Evolutionary conservation across 805 yeast species (phyloP), one percentile per base, ranked within the genome.

Genomic region (Candida morakotiae): DNA sequence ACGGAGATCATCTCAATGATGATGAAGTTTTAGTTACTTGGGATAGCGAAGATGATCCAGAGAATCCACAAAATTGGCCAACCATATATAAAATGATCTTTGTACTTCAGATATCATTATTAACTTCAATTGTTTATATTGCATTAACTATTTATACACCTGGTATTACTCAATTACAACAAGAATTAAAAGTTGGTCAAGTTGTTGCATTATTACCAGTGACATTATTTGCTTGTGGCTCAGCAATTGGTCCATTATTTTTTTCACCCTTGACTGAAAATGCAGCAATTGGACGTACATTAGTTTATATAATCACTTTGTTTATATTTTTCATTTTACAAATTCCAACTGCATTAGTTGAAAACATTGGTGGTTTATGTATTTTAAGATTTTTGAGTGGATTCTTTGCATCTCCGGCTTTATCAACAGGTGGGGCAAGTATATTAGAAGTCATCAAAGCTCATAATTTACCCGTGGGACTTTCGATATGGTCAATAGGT

Each of bases 191-290:
- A n/a, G 66, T 73, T 5, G 58, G 70, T 10, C 55, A 56, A 24
- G 69, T 65, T 4, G 63, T 64, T 4, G 76, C 78, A 0, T 58
- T 70, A 1, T 57, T 80, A 25, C 78, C 80, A 2, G 60, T 80
- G 46, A 60, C 81, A 1, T 43, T 77, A 28, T 79, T 71, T 43
- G 79, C 79, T 6, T 45, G 77, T 18, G 85, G 83, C 10, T 78
- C 79, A 47, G 84, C 81, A 37, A 34, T 77, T 14, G 82, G 83
- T 1, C 83, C 83, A 2, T 60, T 79, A 62, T 44, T 76, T 3
- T 73, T 77, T 37, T 71, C 81, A 0, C 84, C 85, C 2, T 45
- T 79, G 41, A 70, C 80, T 9, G 85, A 79, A 51, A 64, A 73
- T 31, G 72, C 78, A 3, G 51, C 55, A 5, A 51, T 75, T 31